Evolutionary conservation across 768 basidiomycete genomes (phyloP), one percentile per base, ranked within the genome.

Genomic region (Trametes cinnabarina): DNA sequence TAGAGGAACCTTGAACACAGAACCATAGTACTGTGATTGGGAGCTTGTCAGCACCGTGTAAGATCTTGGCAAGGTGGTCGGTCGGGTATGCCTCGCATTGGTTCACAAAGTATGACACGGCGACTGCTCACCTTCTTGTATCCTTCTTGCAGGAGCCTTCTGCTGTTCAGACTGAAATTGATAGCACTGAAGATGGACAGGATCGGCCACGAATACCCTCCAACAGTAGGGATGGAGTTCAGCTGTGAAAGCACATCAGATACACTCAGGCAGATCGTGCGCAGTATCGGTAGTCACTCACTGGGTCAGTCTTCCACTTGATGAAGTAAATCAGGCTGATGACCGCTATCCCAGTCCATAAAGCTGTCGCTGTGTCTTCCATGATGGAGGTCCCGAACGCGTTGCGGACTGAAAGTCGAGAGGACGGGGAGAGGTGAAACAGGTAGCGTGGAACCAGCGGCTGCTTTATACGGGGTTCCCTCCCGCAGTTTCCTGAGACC

Each of bases 1-100:
- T 41, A 70, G 69, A 0, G 81, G 68, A 4, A 83, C 69, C 65
- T 77, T 79, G 68, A 81, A 84, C n/a, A 62, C 42, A 12, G 62
- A 55, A 3, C 42, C 44, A n/a, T 63, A 62, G 53, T 65, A 55
- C 65, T 68, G 34, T 23, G 15, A 22, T 3, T 20, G 44, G 17
- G 2, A n/a, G 40, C 9, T n/a, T 5, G 15, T 6, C 9, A n/a
- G 44, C 25, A 35, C 15, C n/a, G 1, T 10, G 20, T 1, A 14
- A 8, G 5, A 47, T 17, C 10, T 2, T 34, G 28, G 1, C 9
- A 22, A n/a, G n/a, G n/a, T n/a, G n/a, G n/a, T n/a, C n/a, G n/a
- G n/a, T n/a, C n/a, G n/a, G n/a, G n/a, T n/a, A n/a, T n/a, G n/a
- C n/a, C n/a, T n/a, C n/a, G n/a, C n/a, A n/a, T n/a, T n/a, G n/a